These are phyloP conservation scores for Fulvia fulva DNA, from an alignment of 2,329 filamentous ascomycete genomes.

Conservation along the genomic window DNA sequence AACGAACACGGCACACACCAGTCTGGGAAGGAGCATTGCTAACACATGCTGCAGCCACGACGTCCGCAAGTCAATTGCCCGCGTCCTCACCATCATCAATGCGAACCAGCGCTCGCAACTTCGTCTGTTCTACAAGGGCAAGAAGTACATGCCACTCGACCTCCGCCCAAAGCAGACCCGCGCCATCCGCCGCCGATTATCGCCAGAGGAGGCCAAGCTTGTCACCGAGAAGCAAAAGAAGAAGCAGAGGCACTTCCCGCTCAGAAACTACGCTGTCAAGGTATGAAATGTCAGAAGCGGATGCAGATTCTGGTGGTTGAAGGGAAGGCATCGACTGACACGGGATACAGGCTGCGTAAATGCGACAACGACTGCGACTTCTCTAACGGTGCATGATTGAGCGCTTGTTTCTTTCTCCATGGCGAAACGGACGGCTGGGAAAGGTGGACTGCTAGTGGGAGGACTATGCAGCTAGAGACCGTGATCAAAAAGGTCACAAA, in stretches of 20 bases:
- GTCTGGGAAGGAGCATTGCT: slow-evolving; percentile 1
- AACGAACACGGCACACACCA: not conserved
- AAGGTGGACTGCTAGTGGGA: slow-evolving; percentile 15
- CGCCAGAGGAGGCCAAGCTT: slow-evolving; percentile 80
- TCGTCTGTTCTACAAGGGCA: slow-evolving; percentile 99
- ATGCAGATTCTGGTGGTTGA: not conserved
- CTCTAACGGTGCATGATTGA: slow-evolving; percentile 20
- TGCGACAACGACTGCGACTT: slow-evolving; percentile 14
- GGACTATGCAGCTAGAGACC: slow-evolving; percentile 18
- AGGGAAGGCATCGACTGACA: slow-evolving; percentile 7
- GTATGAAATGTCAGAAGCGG: slow-evolving; percentile 45
- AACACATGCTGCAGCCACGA: slow-evolving; percentile 66
- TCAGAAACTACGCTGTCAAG: slow-evolving; percentile 99
- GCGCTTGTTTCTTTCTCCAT: slow-evolving; percentile 18
- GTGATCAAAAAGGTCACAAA: slow-evolving; percentile 5
- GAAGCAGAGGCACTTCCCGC: slow-evolving; percentile 91
- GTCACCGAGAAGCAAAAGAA: slow-evolving; percentile 95
- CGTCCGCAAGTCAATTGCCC: slow-evolving; percentile 98
- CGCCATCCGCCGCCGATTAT: slow-evolving; percentile 92
- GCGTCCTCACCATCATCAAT: slow-evolving; percentile 99
- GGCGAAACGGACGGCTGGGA: slow-evolving; percentile 22
- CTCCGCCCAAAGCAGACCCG: slow-evolving; percentile 98
- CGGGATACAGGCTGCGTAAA: slow-evolving; percentile 14
- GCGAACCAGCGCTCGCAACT: slow-evolving; percentile 98
- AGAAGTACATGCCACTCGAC: slow-evolving; percentile 98